Percentiles rank a stretch among this genome's conserved stretches.
Conservation (phyloP, 805 yeast genomes). For the Spathaspora passalidarum region DNA sequence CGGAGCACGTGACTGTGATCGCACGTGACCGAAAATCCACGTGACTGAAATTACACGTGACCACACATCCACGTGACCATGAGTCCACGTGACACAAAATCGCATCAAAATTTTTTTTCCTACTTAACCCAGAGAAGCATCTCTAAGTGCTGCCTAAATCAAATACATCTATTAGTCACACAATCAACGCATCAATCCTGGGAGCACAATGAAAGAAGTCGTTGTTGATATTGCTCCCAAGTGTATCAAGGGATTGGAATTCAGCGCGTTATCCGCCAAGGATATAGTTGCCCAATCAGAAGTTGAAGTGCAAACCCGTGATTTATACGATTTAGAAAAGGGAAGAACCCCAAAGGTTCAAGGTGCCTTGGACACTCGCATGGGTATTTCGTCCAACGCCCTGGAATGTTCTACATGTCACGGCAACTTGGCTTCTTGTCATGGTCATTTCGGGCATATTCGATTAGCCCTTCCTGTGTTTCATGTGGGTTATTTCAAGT, state of each 20-base stretch:
- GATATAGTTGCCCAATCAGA: slow-evolving; percentile 93
- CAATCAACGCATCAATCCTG: too few species aligned
- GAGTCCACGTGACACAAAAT: background rate
- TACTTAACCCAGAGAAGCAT: background rate
- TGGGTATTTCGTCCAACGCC: slow-evolving; percentile 93
- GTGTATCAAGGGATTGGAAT: slow-evolving; percentile 84
- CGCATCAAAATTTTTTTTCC: background rate
- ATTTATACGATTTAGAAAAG: slow-evolving; percentile 84
- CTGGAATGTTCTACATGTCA: slow-evolving; percentile 87
- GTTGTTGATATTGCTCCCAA: slow-evolving; percentile 84
- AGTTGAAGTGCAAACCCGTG: slow-evolving; percentile 89
- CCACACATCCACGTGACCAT: background rate
- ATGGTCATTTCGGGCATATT: slow-evolving; percentile 97
- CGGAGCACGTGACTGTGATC: too few species aligned
- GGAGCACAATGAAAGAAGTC: slow-evolving; percentile 42
- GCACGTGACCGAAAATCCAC: background rate
- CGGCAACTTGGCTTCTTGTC: slow-evolving; percentile 90
- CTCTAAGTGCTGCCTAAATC: too few species aligned
- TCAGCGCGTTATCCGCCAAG: slow-evolving; percentile 87
- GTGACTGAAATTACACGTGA: too few species aligned
- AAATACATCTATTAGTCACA: too few species aligned
- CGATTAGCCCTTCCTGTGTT: slow-evolving; percentile 92
- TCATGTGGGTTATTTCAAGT: slow-evolving; percentile 95
- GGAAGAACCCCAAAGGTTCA: slow-evolving; percentile 77
- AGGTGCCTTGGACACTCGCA: slow-evolving; percentile 88